Conservation (phyloP, 805 yeast species). For the Dipodascopsis tothii region DNA sequence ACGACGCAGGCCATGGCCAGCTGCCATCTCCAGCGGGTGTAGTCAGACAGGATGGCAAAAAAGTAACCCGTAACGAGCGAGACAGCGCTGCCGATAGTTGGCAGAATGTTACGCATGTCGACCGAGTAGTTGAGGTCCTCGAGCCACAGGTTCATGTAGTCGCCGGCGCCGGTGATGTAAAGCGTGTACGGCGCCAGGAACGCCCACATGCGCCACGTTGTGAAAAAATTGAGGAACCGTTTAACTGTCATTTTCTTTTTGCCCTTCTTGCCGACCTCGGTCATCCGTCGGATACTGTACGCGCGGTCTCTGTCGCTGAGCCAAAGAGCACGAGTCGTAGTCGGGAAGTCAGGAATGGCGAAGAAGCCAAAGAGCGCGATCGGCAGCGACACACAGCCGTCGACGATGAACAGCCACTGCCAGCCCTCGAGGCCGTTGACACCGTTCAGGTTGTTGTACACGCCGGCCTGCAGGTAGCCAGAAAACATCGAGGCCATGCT, state of each 20-base stretch:
- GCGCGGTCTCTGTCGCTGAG: conserved; percentile 1
- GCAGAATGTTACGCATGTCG: conserved; percentile 29
- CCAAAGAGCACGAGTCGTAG: conserved; percentile 4
- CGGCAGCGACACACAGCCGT: conserved; percentile 43
- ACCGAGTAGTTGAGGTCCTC: conserved; percentile 26
- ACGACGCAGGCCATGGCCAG: conserved; percentile 8
- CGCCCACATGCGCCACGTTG: conserved; percentile 18
- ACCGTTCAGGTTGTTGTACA: conserved; percentile 36
- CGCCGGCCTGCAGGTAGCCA: conserved; percentile 40
- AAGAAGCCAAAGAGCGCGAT: conserved; percentile 34
- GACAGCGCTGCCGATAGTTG: conserved; percentile 32
- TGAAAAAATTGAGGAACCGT: conserved; percentile 10
- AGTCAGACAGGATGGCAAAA: conserved; percentile 30
- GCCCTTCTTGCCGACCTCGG: conserved; percentile 12
- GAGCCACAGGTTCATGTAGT: conserved; percentile 28
- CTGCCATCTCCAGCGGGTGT: conserved; percentile 30
- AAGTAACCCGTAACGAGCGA: conserved; percentile 28
- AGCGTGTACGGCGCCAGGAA: conserved; percentile 12
- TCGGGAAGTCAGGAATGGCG: conserved; percentile 8
- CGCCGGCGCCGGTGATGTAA: conserved; percentile 18
- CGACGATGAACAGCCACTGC: conserved; percentile 63
- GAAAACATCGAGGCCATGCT: conserved; percentile 39
- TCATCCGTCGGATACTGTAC: conserved; percentile 8
- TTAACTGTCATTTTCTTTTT: conserved; percentile 14
- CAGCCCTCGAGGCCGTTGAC: conserved; percentile 42